A percentile compares a stretch with the other conserved stretches of the same genome.
These are phyloP conservation scores for Candida sp. DNA, from an alignment of 1,139 yeast species.

Conservation along the genomic window DNA sequence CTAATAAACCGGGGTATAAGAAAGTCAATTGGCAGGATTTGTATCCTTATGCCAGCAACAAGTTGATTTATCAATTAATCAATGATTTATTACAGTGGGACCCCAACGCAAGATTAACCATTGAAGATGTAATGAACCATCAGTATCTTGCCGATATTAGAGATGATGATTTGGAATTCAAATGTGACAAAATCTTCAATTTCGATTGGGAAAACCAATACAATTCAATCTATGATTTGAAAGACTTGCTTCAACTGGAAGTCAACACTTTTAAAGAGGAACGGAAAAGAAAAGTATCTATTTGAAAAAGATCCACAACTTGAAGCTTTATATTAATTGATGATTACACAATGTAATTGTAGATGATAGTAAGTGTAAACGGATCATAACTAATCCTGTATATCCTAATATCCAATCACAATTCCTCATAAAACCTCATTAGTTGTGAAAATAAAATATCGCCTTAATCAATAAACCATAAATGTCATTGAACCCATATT, in stretches of 20 bases:
- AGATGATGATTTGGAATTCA: constrained; percentile 48
- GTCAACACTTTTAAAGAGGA: constrained; percentile 20
- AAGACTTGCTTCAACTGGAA: constrained; percentile 44
- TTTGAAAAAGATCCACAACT: too few species aligned
- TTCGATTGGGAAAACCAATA: constrained; percentile 56
- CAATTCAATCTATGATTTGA: constrained; percentile 35
- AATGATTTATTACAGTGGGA: constrained; percentile 62
- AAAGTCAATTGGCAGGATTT: constrained; percentile 45
- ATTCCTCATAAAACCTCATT: too few species aligned
- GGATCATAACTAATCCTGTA: too few species aligned
- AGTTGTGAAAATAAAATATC: too few species aligned
- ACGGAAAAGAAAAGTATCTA: too few species aligned
- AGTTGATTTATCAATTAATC: constrained; percentile 44
- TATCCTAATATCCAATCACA: too few species aligned
- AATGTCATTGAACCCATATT: too few species aligned
- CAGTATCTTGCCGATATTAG: constrained; percentile 47
- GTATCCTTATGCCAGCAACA: constrained; percentile 56
- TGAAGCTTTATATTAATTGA: too few species aligned
- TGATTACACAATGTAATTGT: too few species aligned
- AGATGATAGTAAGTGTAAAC: too few species aligned
- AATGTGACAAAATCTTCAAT: constrained; percentile 47
- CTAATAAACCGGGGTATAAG: constrained; percentile 33
- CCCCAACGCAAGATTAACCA: constrained; percentile 40
- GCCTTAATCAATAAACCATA: too few species aligned
- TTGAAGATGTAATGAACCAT: constrained; percentile 51